Conservation (phyloP, 2,329 filamentous ascomycete species). For the Elsinoe fawcettii region DNA sequence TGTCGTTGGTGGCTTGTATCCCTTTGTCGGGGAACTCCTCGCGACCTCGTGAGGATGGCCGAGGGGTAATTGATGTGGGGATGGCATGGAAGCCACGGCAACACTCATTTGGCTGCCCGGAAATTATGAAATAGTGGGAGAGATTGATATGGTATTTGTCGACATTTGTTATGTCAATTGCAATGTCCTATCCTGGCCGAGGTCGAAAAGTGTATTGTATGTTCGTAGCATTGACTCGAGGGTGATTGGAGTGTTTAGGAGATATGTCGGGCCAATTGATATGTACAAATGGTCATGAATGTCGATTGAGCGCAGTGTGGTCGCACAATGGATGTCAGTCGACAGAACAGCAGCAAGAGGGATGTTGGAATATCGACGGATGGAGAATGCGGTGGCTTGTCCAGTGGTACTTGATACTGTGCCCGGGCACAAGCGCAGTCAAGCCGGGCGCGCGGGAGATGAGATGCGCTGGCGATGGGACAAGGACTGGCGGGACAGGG, state of each 20-base stretch:
- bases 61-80: slow-evolving; percentile 11
- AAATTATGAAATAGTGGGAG: not conserved
- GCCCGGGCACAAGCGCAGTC: not conserved
- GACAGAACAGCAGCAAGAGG: not conserved
- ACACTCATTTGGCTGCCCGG: slow-evolving; percentile 12
- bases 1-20: slow-evolving; percentile 2
- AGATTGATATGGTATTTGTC: not conserved
- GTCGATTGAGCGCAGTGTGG: not conserved
- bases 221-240: slow-evolving; percentile 11
- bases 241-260: not conserved
- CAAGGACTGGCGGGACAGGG: not conserved
- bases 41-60: not conserved
- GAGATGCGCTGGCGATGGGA: slow-evolving; percentile 11
- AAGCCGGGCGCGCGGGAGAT: slow-evolving; percentile 3
- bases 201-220: not conserved
- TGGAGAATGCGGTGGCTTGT: slow-evolving; percentile 4
- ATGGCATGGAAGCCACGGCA: slow-evolving; percentile 11
- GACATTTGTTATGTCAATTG: slow-evolving; percentile 2
- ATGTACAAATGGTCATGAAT: not conserved
- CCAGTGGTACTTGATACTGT: not conserved
- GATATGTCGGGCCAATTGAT: not conserved
- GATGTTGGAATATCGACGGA: not conserved
- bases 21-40: slow-evolving; percentile 5
- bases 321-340: slow-evolving; percentile 3
- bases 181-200: not conserved